Evolutionary conservation across 352 stramenopile genomes (phyloP).

Genomic region (Lagenidium giganteum): DNA sequence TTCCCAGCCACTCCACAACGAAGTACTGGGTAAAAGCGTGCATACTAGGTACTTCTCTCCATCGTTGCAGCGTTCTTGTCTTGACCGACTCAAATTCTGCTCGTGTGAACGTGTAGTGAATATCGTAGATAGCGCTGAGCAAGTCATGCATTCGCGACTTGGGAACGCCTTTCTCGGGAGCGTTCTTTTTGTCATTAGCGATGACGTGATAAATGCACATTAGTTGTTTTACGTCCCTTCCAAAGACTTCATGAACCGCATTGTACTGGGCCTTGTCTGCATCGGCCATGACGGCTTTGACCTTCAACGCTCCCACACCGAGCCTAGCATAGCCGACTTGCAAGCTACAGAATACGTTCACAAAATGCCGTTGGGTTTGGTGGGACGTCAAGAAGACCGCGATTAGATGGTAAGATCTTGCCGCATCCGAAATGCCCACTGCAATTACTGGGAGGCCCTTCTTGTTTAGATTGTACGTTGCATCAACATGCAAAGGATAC

Average conservation of each 20-base stretch:
- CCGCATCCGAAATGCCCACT: constrained; percentile 4
- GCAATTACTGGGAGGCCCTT: constrained; percentile 3
- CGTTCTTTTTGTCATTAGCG: constrained; percentile 5
- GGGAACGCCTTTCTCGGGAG: too few relatives aligned
- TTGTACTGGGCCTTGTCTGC: constrained; percentile 12
- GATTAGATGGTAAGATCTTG: background rate
- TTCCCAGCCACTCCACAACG: constrained; percentile 1
- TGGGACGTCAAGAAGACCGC: constrained; percentile 7
- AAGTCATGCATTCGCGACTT: background rate
- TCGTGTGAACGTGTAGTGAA: constrained; percentile 3
- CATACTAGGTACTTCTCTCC: too few relatives aligned
- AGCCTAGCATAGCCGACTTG: constrained; percentile 4
- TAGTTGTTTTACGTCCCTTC: too few relatives aligned
- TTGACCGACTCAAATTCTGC: background rate
- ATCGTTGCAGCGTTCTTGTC: background rate
- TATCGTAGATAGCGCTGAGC: constrained; percentile 2
- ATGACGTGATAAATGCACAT: constrained; percentile 22
- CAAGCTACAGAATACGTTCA: background rate
- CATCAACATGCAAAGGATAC: constrained; percentile 8
- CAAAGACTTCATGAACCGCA: background rate
- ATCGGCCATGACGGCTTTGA: constrained; percentile 5
- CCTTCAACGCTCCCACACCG: background rate
- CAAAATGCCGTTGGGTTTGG: background rate
- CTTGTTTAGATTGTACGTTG: constrained; percentile 9
- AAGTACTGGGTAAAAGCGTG: constrained; percentile 3